A percentile compares a stretch with the other conserved stretches of the same genome.
phyloP scores from a whole-genome alignment of 108 stramenopile genomes.

The Cyclotella distinguenda region DNA sequence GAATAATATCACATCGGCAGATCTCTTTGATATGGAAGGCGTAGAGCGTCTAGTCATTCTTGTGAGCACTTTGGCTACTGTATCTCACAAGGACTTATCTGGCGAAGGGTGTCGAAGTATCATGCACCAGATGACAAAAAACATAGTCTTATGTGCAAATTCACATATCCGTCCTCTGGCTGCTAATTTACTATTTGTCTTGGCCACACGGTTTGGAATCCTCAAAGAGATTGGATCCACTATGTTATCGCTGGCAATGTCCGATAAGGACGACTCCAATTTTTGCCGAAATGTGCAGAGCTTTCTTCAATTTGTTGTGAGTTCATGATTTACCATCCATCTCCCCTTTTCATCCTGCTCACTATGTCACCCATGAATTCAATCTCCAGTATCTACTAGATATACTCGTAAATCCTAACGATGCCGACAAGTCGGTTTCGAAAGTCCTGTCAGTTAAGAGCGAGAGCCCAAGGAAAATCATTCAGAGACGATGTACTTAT shows the following conservation, averaged over 20 bases:
- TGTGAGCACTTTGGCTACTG: constrained; percentile 16
- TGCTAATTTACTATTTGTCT: constrained; percentile 29
- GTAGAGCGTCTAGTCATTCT: constrained; percentile 9
- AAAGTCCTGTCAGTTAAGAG: background rate
- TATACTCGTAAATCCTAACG: constrained; percentile 3
- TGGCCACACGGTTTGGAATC: constrained; percentile 33
- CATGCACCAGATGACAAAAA: constrained; percentile 10
- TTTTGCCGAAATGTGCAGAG: constrained; percentile 1
- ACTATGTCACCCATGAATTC: too few species aligned
- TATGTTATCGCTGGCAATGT: constrained; percentile 7
- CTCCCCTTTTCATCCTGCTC: too few species aligned
- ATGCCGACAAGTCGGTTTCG: background rate
- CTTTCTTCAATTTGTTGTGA: constrained; percentile 27
- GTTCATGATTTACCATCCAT: too few species aligned
- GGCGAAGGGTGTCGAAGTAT: constrained; percentile 25
- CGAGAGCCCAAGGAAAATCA: background rate
- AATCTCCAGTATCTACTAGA: too few species aligned
- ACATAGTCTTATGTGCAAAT: constrained; percentile 27
- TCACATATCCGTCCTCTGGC: constrained; percentile 1
- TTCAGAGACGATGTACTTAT: constrained; percentile 55
- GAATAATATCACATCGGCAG: constrained; percentile 1
- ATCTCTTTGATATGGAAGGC: background rate
- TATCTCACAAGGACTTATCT: constrained; percentile 8
- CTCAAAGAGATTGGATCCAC: constrained; percentile 22
- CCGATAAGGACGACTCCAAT: constrained; percentile 2